These are phyloP conservation scores for Sporisorium reilianum DNA, from an alignment of 1,284 basidiomycete genomes.

Conservation along the genomic window DNA sequence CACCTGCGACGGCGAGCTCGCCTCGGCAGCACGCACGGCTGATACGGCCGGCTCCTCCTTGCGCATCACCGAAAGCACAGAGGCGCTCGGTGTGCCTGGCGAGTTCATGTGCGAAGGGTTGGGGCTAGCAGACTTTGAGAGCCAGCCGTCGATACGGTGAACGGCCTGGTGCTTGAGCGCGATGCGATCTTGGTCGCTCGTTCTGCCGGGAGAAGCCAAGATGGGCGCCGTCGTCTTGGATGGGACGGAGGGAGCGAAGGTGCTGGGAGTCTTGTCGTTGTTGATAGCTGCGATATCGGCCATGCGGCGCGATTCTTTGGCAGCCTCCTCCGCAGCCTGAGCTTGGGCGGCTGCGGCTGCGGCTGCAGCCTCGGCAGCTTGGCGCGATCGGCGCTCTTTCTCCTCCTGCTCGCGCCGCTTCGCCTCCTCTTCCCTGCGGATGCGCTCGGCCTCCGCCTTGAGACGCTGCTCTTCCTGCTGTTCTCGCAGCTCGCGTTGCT, in stretches of 20 bases:
- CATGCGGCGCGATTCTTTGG: slow-evolving; percentile 12
- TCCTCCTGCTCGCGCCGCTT: slow-evolving; percentile 6
- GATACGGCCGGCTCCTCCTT: slow-evolving; percentile 16
- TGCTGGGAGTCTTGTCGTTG: slow-evolving; percentile 5
- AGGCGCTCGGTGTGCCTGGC: slow-evolving; percentile 54
- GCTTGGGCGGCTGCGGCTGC: slow-evolving; percentile 11
- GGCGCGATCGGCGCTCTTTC: slow-evolving; percentile 14
- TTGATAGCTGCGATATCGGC: slow-evolving; percentile 15
- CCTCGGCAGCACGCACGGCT: slow-evolving; percentile 2
- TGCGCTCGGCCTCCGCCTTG: slow-evolving; percentile 21
- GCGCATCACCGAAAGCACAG: slow-evolving; percentile 47
- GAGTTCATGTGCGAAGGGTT: slow-evolving; percentile 37
- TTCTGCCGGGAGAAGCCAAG: slow-evolving; percentile 24
- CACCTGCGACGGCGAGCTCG: slow-evolving; percentile 42
- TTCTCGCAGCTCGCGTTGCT: slow-evolving; percentile 31
- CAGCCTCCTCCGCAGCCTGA: slow-evolving; percentile 2
- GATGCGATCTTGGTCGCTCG: slow-evolving; percentile 35
- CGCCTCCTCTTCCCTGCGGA: slow-evolving; percentile 7
- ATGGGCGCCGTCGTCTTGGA: slow-evolving; percentile 28
- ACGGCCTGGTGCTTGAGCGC: slow-evolving; percentile 53
- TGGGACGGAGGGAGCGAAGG: slow-evolving; percentile 30
- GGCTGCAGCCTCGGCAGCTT: slow-evolving; percentile 12
- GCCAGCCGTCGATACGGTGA: slow-evolving; percentile 56
- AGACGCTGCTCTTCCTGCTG: slow-evolving; percentile 30
- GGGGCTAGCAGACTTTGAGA: slow-evolving; percentile 37